Evolutionary conservation across 2,329 filamentous ascomycete species (phyloP), one percentile per base, ranked within the genome.

Genomic region (Colletotrichum gloeosporioides): DNA sequence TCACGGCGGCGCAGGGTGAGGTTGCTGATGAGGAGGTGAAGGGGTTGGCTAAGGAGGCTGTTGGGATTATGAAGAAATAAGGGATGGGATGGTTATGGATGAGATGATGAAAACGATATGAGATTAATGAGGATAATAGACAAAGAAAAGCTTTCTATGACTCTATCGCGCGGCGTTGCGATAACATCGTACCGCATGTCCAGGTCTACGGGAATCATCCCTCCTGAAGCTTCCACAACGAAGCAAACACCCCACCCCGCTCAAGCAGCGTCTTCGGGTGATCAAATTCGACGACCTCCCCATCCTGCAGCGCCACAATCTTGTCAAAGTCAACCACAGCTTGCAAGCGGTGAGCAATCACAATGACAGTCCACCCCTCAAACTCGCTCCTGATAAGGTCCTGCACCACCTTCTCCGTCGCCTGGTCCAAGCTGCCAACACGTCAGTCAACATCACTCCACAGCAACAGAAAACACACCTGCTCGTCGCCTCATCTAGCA

Each of bases 271-370:
- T 36, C 70, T 49, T 57, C 0, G 69, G 73, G 1, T 49, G 32
- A 16, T 73, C 57, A 61, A 76, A 76, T 10, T 76, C 73, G 0
- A 59, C 73, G 7, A 73, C 70, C 13, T n/a, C 10, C 3, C 73
- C 70, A 49, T 76, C 70, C 57, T 69, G 64, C 44, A 76, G 44
- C 12, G 64, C 44, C 4, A 88, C 83, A 31, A 91, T 85, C 25
- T 83, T 84, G 79, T 91, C 89, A 80, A 88, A 90, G 75, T 88
- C 87, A 57, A 88, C 82, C 49, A 91, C 87, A 4, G 88, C 89
- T 8, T 85, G 82, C n/a, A 87, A 78, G 27, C 86, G 83, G 81
- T 87, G 83, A 71, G 82, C 83, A 4, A 86, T 81, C 77, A 83
- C 84, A 22, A 86, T 77, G 27, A 93, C 87, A 1, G 92, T 93